These are phyloP conservation scores for Ganoderma lucidum DNA, from an alignment of 1,284 basidiomycete genomes.

Conservation along the genomic window DNA sequence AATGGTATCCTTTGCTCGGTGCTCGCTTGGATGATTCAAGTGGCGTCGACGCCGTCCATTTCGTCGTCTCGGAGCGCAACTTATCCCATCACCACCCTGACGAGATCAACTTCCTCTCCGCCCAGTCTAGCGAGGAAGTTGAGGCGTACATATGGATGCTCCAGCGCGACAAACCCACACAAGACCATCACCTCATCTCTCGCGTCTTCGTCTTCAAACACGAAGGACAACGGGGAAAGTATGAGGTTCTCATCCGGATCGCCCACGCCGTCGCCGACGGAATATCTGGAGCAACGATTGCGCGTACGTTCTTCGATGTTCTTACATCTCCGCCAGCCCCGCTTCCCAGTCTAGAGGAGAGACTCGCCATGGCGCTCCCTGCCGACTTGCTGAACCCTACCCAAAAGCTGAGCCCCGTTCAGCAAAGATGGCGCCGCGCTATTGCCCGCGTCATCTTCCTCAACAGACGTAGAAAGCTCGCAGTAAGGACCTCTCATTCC, in stretches of 20 bases:
- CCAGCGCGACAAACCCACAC: slow-evolving; percentile 24
- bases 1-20: slow-evolving; percentile 55
- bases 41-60: slow-evolving; percentile 42
- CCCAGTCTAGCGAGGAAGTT: slow-evolving; percentile 45
- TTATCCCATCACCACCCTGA: slow-evolving; percentile 40
- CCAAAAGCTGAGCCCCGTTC: slow-evolving; percentile 42
- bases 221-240: slow-evolving; percentile 34
- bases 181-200: slow-evolving; percentile 29
- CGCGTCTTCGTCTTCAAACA: slow-evolving; percentile 28
- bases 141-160: slow-evolving; percentile 23
- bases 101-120: slow-evolving; percentile 46
- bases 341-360: slow-evolving; percentile 43
- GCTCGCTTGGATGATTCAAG: slow-evolving; percentile 44
- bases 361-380: slow-evolving; percentile 46
- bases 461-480: slow-evolving; percentile 41
- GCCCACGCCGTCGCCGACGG: slow-evolving; percentile 60
- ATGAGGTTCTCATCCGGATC: slow-evolving; percentile 52
- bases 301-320: slow-evolving; percentile 54
- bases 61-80: slow-evolving; percentile 48
- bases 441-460: slow-evolving; percentile 50
- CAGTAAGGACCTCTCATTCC: slow-evolving; percentile 9
- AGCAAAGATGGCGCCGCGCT: slow-evolving; percentile 56
- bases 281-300: slow-evolving; percentile 50
- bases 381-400: slow-evolving; percentile 12
- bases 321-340: slow-evolving; percentile 41